These are phyloP conservation scores for Xylariales sp. DNA, from an alignment of 2,329 filamentous ascomycete species.

Conservation along the genomic window DNA sequence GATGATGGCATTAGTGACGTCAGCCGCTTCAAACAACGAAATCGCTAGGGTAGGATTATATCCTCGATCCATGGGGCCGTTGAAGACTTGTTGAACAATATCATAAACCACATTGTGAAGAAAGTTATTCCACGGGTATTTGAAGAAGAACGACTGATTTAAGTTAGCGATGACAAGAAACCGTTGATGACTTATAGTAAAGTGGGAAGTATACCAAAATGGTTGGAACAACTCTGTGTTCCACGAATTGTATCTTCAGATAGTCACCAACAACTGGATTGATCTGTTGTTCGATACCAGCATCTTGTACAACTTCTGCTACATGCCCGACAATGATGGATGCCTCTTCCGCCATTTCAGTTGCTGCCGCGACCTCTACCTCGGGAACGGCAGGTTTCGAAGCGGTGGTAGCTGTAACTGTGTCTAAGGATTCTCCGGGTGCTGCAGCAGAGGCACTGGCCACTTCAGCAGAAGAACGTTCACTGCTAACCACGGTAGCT, in stretches of 20 bases:
- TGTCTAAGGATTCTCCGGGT: neutral
- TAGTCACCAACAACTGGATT: constrained; percentile 87
- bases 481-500: neutral
- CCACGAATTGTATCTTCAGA: constrained; percentile 93
- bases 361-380: constrained; percentile 5
- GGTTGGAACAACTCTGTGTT: constrained; percentile 89
- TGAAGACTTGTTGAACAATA: constrained; percentile 98
- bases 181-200: neutral
- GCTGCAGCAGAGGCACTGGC: neutral
- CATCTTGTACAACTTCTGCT: constrained; percentile 13
- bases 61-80: constrained; percentile 93
- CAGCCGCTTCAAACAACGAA: constrained; percentile 86
- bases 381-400: constrained; percentile 3
- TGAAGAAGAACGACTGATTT: constrained; percentile 93
- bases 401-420: neutral
- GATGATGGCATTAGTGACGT: constrained; percentile 87
- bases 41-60: constrained; percentile 88
- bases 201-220: constrained; percentile 74
- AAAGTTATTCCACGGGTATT: constrained; percentile 99
- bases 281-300: constrained; percentile 9
- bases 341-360: constrained; percentile 20
- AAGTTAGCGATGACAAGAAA: constrained; percentile 14
- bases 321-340: constrained; percentile 22
- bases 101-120: constrained; percentile 99
- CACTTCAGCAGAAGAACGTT: neutral